Conservation (phyloP, 2,329 filamentous ascomycete genomes). For the Aspergillus transmontanensis region DNA sequence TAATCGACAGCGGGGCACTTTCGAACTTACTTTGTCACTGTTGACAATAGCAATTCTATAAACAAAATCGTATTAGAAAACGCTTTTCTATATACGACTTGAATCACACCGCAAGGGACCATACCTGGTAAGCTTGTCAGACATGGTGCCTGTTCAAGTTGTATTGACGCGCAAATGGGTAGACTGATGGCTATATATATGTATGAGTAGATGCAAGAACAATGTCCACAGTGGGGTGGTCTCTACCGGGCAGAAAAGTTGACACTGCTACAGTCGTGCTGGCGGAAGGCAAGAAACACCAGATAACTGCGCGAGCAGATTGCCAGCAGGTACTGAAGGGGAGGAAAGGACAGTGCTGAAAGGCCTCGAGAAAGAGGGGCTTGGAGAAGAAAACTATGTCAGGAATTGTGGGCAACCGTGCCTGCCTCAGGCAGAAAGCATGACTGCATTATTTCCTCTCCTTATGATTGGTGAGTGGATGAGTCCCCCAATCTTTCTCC, state of each 20-base stretch:
- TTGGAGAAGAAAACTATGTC: conserved; percentile 27
- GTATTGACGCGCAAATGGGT: conserved; percentile 11
- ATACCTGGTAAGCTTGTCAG: conserved; percentile 93
- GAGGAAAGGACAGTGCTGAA: conserved; percentile 19
- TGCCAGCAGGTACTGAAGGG: conserved; percentile 14
- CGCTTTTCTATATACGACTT: background rate
- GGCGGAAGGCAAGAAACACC: conserved; percentile 18
- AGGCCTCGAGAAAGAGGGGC: conserved; percentile 25
- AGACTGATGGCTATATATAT: conserved; percentile 4
- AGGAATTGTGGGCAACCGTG: conserved; percentile 26
- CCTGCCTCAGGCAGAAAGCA: conserved; percentile 21
- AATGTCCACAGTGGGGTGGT: background rate
- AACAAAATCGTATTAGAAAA: conserved; percentile 18
- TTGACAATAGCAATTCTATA: conserved; percentile 97
- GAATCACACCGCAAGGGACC: conserved; percentile 26
- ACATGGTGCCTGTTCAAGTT: conserved; percentile 61
- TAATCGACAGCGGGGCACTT: conserved; percentile 37
- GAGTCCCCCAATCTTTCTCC: conserved; percentile 10
- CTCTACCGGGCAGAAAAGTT: conserved; percentile 11
- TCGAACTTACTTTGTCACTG: conserved; percentile 79
- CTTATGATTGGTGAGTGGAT: conserved; percentile 21
- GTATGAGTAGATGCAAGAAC: background rate
- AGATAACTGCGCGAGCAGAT: conserved; percentile 19
- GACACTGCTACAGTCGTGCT: conserved; percentile 20
- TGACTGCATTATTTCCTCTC: conserved; percentile 22